Evolutionary conservation across 768 basidiomycete species (phyloP).

Genomic region (Suillus sp.): DNA sequence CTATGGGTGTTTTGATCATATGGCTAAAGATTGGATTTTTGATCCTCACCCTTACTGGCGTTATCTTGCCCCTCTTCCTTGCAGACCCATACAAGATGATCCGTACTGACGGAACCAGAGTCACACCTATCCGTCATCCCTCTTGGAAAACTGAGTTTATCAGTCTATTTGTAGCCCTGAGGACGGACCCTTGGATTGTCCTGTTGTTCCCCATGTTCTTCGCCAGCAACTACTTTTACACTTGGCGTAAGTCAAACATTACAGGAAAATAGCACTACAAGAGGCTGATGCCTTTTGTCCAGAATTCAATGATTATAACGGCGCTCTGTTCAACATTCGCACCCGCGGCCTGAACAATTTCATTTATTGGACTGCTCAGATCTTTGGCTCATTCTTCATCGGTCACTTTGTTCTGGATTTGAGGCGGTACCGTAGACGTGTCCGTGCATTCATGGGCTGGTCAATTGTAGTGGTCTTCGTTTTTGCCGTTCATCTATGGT

Average conservation of each 20-base stretch:
- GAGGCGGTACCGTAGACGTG: constrained; percentile 54
- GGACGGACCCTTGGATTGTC: constrained; percentile 70
- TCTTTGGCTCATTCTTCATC: constrained; percentile 71
- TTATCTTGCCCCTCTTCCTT: constrained; percentile 67
- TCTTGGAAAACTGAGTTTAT: constrained; percentile 78
- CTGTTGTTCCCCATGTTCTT: constrained; percentile 87
- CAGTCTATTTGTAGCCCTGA: constrained; percentile 67
- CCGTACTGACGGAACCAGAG: constrained; percentile 73
- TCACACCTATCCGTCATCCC: constrained; percentile 61
- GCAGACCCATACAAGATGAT: constrained; percentile 71
- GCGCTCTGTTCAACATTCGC: constrained; percentile 78
- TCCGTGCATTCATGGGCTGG: constrained; percentile 76
- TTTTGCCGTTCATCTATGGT: constrained; percentile 75
- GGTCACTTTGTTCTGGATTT: constrained; percentile 66
- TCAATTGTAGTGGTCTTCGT: constrained; percentile 59
- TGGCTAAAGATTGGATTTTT: constrained; percentile 70
- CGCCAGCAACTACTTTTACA: constrained; percentile 83
- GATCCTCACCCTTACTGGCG: constrained; percentile 68
- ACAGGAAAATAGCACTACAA: background rate
- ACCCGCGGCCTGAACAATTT: constrained; percentile 76
- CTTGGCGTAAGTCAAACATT: constrained; percentile 62
- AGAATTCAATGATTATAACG: constrained; percentile 84
- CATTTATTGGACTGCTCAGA: constrained; percentile 80
- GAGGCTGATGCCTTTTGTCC: constrained; percentile 10
- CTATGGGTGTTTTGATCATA: constrained; percentile 8